Evolutionary conservation across 192 early-diverging fungal species (phyloP).

Genomic region (Coemansia sp.): DNA sequence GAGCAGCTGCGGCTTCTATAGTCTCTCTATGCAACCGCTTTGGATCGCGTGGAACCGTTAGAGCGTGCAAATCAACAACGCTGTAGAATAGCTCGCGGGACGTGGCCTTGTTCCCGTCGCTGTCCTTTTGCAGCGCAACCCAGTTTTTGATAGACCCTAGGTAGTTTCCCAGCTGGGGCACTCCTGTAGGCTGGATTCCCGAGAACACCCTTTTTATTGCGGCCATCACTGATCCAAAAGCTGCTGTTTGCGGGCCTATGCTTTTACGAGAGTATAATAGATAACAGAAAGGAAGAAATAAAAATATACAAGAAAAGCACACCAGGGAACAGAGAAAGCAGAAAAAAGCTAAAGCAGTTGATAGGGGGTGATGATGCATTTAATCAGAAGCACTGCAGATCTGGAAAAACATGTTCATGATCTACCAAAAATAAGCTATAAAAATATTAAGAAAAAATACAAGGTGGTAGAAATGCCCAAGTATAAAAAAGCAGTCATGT

Average conservation of each 20-base stretch:
- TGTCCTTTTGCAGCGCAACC: conserved; percentile 68
- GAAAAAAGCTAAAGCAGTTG: not conserved
- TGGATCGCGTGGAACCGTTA: conserved; percentile 78
- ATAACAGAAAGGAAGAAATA: not conserved
- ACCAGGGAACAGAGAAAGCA: not conserved
- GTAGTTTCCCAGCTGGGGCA: conserved; percentile 93
- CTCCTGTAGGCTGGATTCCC: conserved; percentile 93
- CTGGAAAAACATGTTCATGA: too few relatives aligned
- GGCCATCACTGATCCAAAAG: not conserved
- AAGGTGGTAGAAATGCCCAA: too few relatives aligned
- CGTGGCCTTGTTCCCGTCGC: conserved; percentile 21
- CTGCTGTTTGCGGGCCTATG: too few relatives aligned
- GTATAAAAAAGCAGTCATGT: too few relatives aligned
- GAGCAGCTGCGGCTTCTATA: conserved; percentile 68
- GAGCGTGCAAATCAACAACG: conserved; percentile 89
- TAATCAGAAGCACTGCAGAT: too few relatives aligned
- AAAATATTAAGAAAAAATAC: conserved; percentile 8
- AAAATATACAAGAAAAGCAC: not conserved
- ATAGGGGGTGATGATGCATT: too few relatives aligned
- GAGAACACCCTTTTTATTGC: conserved; percentile 59
- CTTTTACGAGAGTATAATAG: too few relatives aligned
- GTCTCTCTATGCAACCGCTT: conserved; percentile 61
- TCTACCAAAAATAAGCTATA: not conserved
- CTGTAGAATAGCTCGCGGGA: conserved; percentile 62
- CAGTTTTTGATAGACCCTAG: conserved; percentile 87